Evolutionary conservation across 805 yeast species (phyloP), one percentile per base, ranked within the genome.

Genomic region (Ogataea salicorniae): DNA sequence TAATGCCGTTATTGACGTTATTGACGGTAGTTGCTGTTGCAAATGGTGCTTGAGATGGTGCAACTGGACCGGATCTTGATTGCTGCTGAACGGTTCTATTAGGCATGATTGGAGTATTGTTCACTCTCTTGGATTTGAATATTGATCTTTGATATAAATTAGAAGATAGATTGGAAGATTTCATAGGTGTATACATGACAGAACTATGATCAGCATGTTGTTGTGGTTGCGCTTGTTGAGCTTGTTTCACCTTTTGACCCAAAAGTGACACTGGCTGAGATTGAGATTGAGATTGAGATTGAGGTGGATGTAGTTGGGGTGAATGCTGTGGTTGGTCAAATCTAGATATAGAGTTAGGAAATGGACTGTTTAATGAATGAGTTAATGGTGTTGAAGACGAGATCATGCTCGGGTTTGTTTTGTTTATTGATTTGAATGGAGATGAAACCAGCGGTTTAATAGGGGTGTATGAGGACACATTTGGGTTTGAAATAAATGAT

Each of bases 381-480:
- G 44, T 34, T 37, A 42, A 43, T 29, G 46, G 45, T 20, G 49
- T 41, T 20, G 50, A 42, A 16, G 50, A 42, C n/a, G 46, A 43
- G 43, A 33, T 22, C 46, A 37, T 36, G 17, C 38, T 37, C 16
- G 46, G 39, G 36, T n/a, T 33, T 23, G 18, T 4, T 29, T 42
- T 33, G 29, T 42, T 43, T 39, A 22, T 18, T 43, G 61, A 46
- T 49, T 59, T 60, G 51, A 66, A 62, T 2, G 71, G 70, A 3
- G 71, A 64, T 26, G 60, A 55, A 16, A 64, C 59, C 29, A 67
- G 53, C 20, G 69, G 64, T 44, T 61, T 66, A 36, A 63, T 55
- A 3, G 68, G 69, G 1, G 68, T 57, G 39, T 57, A 49, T 4
- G 61, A 48, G 4, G 58, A 41, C 2, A 58, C 49, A 18, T 50